These are phyloP conservation scores for Amanita molliuscula DNA, from an alignment of 768 basidiomycete genomes.

Conservation along the genomic window DNA sequence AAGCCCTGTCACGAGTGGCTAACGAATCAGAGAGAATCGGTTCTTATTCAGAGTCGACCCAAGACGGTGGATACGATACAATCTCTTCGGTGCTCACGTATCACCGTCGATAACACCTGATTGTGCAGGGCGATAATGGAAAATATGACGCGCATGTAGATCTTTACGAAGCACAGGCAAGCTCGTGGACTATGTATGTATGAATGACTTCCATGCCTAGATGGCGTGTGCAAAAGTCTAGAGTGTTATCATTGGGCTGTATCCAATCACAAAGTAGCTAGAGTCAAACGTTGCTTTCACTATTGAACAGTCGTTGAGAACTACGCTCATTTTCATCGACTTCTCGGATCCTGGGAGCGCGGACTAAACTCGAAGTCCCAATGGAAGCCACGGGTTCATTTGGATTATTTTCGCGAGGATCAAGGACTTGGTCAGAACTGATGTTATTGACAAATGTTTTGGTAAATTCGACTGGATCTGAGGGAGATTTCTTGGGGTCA, in stretches of 20 bases:
- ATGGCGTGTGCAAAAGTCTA: neutral
- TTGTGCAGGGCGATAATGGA: neutral
- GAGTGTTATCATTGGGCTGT: neutral
- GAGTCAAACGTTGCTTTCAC: neutral
- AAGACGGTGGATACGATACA: neutral
- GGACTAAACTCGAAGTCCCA: neutral
- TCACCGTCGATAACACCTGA: neutral
- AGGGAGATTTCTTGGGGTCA: constrained; percentile 30
- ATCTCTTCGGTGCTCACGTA: neutral
- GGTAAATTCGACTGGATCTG: constrained; percentile 21
- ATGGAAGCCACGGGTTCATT: neutral
- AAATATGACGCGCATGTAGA: neutral
- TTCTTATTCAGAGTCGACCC: neutral
- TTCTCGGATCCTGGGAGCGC: neutral
- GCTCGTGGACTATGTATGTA: neutral
- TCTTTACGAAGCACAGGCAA: neutral
- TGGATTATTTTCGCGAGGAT: neutral
- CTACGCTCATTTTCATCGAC: neutral
- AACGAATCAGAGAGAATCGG: constrained; percentile 1
- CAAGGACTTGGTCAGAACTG: neutral
- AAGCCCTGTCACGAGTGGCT: neutral
- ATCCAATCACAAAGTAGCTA: neutral
- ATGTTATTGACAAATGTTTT: constrained; percentile 10
- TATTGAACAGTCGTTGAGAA: neutral
- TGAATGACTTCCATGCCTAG: neutral